Evolutionary conservation across 2,329 filamentous ascomycete species (phyloP), one percentile per base, ranked within the genome.

Genomic region (Periconia sp.): DNA sequence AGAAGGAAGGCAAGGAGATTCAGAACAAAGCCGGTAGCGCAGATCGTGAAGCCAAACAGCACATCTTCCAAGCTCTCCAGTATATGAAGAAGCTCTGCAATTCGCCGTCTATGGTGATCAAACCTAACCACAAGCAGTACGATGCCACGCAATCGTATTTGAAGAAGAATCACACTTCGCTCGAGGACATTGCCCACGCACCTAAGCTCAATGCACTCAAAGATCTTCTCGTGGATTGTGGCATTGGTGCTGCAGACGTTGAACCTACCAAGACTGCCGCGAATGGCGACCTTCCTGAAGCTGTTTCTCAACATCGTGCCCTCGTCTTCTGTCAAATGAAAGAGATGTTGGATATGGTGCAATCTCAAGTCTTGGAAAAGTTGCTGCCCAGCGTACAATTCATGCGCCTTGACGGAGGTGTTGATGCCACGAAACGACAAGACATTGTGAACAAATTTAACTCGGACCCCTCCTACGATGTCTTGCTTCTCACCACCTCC

Each of bases 81-180:
- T 99, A 99, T 76, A 99, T 99, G 95, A 91, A 95, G 56, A 97
- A 97, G 77, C 85, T 99, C 6, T 99, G 94, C 82, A 99, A 99
- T 72, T 97, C 94, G 2, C 94, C 94, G 0, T 92, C 94, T 0
- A 82, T 99, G 60, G 94, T 99, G 10, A 91, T 99, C 82, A 97
- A 97, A 69, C 92, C 94, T 49, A 91, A 87, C 17, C 93, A 96
- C 75, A 91, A 89, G 69, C 85, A 94, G 58, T 99, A 96, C 72
- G 90, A 91, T 15, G 88, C 92, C 17, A 93, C 92, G 3, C 92
- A 96, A 72, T 85, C 85, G 47, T 85, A 92, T 62, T 82, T 99
- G 18, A 83, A 85, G 47, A 88, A 86, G 68, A 87, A 92, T 69
- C 87, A 90, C 54, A 93, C 91, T 0, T 89, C 84, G 50, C 82